These are phyloP conservation scores for Cardamine resedifolia DNA, from an alignment of 345 rosid species.

Conservation along the genomic window DNA sequence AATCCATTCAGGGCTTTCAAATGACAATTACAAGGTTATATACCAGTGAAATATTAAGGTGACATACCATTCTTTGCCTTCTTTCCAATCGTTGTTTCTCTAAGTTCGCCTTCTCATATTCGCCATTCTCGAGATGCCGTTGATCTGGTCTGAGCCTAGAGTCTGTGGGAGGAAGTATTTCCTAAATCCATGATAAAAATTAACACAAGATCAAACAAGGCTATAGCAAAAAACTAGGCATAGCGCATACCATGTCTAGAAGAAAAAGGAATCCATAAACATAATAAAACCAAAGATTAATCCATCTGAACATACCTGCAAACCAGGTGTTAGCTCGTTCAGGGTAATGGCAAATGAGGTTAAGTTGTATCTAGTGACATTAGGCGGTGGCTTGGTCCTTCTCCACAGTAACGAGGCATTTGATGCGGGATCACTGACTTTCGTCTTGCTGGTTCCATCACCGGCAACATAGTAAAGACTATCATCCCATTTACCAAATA, in stretches of 20 bases:
- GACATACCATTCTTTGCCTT: conserved; percentile 91
- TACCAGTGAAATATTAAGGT: not conserved
- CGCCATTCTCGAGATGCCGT: conserved; percentile 95
- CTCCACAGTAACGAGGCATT: conserved; percentile 76
- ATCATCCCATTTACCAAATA: conserved; percentile 97
- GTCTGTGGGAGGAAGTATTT: conserved; percentile 96
- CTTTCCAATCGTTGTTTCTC: conserved; percentile 95
- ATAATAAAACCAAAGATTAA: not conserved
- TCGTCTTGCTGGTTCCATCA: conserved; percentile 58
- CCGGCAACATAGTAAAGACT: conserved; percentile 61
- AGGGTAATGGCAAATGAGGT: conserved; percentile 90
- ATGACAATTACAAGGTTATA: conserved; percentile 1
- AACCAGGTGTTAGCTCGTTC: conserved; percentile 90
- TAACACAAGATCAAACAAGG: conserved; percentile 13
- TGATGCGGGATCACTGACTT: conserved; percentile 53
- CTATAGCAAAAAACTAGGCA: not conserved
- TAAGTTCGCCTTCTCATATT: conserved; percentile 88
- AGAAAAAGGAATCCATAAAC: not conserved
- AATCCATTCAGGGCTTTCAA: not conserved
- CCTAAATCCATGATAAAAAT: conserved; percentile 52
- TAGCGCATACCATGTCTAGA: not conserved
- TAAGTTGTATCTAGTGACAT: conserved; percentile 87
- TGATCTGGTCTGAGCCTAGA: conserved; percentile 99
- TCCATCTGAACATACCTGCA: conserved; percentile 59
- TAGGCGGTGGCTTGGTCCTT: conserved; percentile 69